Evolutionary conservation across 73 alveolate species (phyloP).

Genomic region (Paramecium caudatum): DNA sequence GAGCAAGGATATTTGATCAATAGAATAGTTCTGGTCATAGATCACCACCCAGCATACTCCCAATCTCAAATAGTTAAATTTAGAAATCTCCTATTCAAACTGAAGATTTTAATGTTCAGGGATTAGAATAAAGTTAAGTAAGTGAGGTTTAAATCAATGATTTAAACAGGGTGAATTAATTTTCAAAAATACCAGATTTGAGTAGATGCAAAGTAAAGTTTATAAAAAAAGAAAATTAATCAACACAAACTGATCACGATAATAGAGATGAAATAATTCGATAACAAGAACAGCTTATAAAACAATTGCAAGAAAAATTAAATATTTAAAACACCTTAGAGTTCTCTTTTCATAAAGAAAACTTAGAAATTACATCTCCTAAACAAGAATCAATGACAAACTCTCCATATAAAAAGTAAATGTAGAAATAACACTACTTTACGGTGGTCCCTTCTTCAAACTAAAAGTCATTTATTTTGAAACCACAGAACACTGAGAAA

Average conservation of each 20-base stretch:
- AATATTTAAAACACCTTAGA: background rate
- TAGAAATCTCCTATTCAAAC: background rate
- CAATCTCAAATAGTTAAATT: conserved; percentile 18
- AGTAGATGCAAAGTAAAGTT: conserved; percentile 7
- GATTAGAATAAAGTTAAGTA: conserved; percentile 6
- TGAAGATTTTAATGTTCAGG: conserved; percentile 19
- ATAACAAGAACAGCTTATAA: background rate
- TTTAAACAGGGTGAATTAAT: background rate
- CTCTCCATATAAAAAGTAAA: background rate
- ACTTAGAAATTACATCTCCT: background rate
- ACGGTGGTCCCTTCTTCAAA: background rate
- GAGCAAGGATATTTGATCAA: background rate
- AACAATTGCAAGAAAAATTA: background rate
- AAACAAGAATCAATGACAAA: background rate
- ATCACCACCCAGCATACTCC: background rate
- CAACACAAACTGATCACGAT: background rate
- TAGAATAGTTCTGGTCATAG: background rate
- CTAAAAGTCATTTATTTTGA: background rate
- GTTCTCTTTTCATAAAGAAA: background rate
- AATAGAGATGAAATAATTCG: background rate
- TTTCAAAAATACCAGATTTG: conserved; percentile 4
- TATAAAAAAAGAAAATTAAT: background rate
- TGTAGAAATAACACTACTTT: background rate
- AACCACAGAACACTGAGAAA: background rate
- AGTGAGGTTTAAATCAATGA: conserved; percentile 6